Conservation (phyloP, 1,139 yeast species). For the Protomyces lactucae-debilis region DNA sequence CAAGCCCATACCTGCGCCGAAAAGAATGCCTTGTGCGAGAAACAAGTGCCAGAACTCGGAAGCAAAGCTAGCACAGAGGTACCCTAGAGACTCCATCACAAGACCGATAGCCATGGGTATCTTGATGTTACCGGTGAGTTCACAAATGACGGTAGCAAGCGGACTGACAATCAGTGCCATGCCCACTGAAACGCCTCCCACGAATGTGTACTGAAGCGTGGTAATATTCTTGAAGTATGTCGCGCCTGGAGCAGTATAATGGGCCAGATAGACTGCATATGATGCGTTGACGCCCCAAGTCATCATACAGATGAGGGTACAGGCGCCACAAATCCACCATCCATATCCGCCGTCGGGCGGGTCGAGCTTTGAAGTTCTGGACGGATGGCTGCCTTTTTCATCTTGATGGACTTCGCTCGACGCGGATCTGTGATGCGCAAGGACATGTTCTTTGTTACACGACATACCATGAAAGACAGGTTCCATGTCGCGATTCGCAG, state of each 20-base stretch:
- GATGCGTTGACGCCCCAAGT: conserved; percentile 76
- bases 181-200: conserved; percentile 62
- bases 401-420: neutral
- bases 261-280: conserved; percentile 63
- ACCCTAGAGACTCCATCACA: conserved; percentile 52
- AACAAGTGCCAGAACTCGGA: conserved; percentile 59
- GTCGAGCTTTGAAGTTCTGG: neutral
- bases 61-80: conserved; percentile 60
- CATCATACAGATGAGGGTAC: conserved; percentile 50
- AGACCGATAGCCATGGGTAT: conserved; percentile 47
- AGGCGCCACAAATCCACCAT: conserved; percentile 61
- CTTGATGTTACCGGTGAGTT: conserved; percentile 30
- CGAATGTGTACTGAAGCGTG: conserved; percentile 57
- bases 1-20: conserved; percentile 58
- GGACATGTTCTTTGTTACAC: neutral
- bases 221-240: conserved; percentile 55
- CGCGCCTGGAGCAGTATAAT: conserved; percentile 44
- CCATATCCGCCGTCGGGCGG: conserved; percentile 70
- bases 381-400: no score
- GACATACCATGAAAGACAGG: neutral
- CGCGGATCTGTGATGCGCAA: neutral
- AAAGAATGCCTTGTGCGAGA: conserved; percentile 62
- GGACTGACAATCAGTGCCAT: conserved; percentile 60
- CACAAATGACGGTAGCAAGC: conserved; percentile 40
- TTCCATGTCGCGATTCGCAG: neutral